These are phyloP conservation scores for Paramecium biaurelia DNA, from an alignment of 73 alveolate genomes.

Conservation along the genomic window DNA sequence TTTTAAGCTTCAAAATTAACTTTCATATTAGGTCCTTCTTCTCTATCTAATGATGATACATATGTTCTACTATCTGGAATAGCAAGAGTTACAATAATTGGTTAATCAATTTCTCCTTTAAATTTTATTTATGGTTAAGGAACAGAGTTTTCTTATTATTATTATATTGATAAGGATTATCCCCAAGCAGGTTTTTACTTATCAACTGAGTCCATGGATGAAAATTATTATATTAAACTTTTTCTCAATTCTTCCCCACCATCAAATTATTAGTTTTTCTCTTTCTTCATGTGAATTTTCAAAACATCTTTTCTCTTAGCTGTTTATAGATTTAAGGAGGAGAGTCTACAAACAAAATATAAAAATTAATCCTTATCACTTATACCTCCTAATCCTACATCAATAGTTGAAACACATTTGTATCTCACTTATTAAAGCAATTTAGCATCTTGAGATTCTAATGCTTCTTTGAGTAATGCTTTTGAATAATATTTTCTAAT, in stretches of 20 bases:
- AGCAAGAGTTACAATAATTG: not conserved
- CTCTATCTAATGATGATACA: not conserved
- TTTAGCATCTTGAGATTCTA: not conserved
- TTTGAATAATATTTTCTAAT: conserved; percentile 34
- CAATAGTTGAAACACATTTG: not conserved
- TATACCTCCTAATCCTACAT: conserved; percentile 42
- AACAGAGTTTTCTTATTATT: not conserved
- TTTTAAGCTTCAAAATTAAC: not conserved
- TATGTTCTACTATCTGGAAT: conserved; percentile 3
- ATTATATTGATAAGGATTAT: not conserved
- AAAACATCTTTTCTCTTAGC: conserved; percentile 39
- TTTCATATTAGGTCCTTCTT: conserved; percentile 8
- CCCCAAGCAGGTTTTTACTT: not conserved
- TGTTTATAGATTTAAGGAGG: not conserved
- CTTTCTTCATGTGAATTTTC: conserved; percentile 34
- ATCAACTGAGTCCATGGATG: not conserved
- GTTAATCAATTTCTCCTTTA: conserved; percentile 1
- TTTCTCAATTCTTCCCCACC: conserved; percentile 42
- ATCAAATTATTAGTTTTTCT: conserved; percentile 29
- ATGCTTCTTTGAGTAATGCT: conserved; percentile 18
- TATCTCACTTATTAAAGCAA: not conserved
- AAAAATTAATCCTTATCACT: conserved; percentile 37
- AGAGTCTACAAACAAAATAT: conserved; percentile 23
- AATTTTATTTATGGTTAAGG: not conserved
- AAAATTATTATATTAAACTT: conserved; percentile 2